Percentiles rank a stretch among this genome's conserved stretches.
Evolutionary conservation across 805 yeast species (phyloP).

Genomic region (Metschnikowia peoriensis): DNA sequence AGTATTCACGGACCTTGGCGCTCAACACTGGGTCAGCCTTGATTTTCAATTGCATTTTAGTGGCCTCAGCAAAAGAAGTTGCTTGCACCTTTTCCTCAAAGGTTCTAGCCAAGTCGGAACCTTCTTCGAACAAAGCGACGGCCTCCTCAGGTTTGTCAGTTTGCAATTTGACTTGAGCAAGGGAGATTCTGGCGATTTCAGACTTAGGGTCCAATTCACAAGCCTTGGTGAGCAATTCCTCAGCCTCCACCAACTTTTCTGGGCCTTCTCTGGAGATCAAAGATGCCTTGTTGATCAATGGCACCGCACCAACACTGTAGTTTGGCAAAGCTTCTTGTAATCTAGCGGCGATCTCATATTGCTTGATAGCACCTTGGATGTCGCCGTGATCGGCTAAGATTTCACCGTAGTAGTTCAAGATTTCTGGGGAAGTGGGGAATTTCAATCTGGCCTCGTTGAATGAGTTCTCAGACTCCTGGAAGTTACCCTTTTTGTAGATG

Average conservation of each 20-base stretch:
- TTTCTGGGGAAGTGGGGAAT: constrained; percentile 86
- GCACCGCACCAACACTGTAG: constrained; percentile 82
- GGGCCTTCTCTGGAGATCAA: constrained; percentile 56
- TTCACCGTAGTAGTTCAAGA: constrained; percentile 95
- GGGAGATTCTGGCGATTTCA: constrained; percentile 84
- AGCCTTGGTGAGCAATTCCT: constrained; percentile 68
- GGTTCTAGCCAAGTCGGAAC: constrained; percentile 78
- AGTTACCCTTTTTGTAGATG: constrained; percentile 72
- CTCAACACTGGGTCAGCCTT: constrained; percentile 65
- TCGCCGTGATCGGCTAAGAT: constrained; percentile 81
- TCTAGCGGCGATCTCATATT: constrained; percentile 82
- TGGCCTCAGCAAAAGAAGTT: constrained; percentile 87
- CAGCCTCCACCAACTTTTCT: constrained; percentile 52
- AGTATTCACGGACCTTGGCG: constrained; percentile 54
- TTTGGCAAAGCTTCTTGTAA: constrained; percentile 69
- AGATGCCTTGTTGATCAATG: constrained; percentile 86
- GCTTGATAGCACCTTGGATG: constrained; percentile 66
- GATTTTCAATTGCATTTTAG: constrained; percentile 82
- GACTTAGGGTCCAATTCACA: constrained; percentile 80
- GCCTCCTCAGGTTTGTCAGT: constrained; percentile 82
- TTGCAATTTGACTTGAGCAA: constrained; percentile 89
- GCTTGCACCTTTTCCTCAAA: constrained; percentile 87
- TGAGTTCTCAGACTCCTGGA: constrained; percentile 57
- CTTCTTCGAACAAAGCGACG: constrained; percentile 73
- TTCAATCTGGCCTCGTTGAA: constrained; percentile 68